A percentile compares a stretch with the other conserved stretches of the same genome.
These are phyloP conservation scores for Phytopythium cucurbitacearum DNA, from an alignment of 352 stramenopile species.

Conservation along the genomic window DNA sequence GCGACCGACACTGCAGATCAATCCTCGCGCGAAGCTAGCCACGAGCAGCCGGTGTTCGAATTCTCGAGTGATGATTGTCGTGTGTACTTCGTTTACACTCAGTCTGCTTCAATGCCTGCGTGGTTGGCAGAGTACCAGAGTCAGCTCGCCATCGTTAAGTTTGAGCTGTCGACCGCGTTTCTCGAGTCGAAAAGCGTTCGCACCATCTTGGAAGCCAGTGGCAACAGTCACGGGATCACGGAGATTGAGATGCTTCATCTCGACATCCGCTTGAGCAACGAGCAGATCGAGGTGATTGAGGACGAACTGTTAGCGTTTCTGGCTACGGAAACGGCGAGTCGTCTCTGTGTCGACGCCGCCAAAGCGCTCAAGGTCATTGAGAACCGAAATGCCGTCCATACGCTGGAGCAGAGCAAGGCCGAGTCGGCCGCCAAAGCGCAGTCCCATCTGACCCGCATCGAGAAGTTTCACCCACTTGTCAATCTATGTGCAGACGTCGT, in stretches of 20 bases:
- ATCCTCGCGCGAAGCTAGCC: background rate
- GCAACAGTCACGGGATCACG: constrained; percentile 31
- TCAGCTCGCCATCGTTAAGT: constrained; percentile 36
- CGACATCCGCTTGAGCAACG: constrained; percentile 42
- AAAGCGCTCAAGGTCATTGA: constrained; percentile 58
- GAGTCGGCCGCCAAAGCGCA: constrained; percentile 37
- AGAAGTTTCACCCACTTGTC: constrained; percentile 19
- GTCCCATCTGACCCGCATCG: constrained; percentile 15
- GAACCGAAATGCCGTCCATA: constrained; percentile 45
- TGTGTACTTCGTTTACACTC: constrained; percentile 48
- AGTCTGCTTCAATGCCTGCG: constrained; percentile 13
- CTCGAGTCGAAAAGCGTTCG: constrained; percentile 23
- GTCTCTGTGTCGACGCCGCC: constrained; percentile 39
- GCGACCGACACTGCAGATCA: background rate
- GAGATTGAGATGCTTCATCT: constrained; percentile 41
- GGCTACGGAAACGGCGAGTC: constrained; percentile 22
- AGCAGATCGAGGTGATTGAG: constrained; percentile 55
- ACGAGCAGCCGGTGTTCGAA: constrained; percentile 14
- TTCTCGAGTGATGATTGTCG: constrained; percentile 37
- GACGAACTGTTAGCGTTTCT: constrained; percentile 66
- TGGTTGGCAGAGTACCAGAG: constrained; percentile 44
- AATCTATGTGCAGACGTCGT: constrained; percentile 31
- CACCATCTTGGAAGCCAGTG: constrained; percentile 28
- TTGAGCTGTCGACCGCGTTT: constrained; percentile 29
- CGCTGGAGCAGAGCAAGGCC: constrained; percentile 33